phyloP scores from a whole-genome alignment of 139 green algal species.

The Nannochloris sp. region DNA sequence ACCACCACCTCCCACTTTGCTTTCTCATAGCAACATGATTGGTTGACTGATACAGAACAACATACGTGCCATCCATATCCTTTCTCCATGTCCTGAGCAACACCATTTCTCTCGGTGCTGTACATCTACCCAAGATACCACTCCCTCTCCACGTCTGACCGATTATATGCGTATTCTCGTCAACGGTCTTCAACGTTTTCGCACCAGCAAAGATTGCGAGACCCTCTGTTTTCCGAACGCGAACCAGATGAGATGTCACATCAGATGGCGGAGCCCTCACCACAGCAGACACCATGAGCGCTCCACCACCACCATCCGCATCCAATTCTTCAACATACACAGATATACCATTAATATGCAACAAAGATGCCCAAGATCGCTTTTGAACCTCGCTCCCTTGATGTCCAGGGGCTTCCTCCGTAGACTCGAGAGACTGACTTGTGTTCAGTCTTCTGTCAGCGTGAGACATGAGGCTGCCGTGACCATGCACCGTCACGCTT shows the following conservation, averaged over 20 bases:
- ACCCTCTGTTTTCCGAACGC: slow-evolving; percentile 17
- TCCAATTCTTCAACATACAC: slow-evolving; percentile 29
- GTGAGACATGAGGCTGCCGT: neutral
- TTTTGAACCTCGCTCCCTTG: neutral
- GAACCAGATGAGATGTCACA: slow-evolving; percentile 20
- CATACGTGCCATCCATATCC: slow-evolving; percentile 42
- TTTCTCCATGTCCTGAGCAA: slow-evolving; percentile 38
- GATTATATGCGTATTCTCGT: slow-evolving; percentile 24
- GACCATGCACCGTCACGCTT: neutral
- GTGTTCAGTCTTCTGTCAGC: too few species aligned
- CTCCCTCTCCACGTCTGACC: slow-evolving; percentile 9
- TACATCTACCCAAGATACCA: neutral
- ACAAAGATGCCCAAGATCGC: slow-evolving; percentile 4
- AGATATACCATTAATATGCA: slow-evolving; percentile 31
- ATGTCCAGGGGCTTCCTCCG: too few species aligned
- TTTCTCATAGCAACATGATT: slow-evolving; percentile 5
- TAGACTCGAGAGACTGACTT: too few species aligned
- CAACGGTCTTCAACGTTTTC: slow-evolving; percentile 10
- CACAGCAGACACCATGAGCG: slow-evolving; percentile 38
- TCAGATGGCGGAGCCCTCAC: slow-evolving; percentile 27
- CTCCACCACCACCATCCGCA: slow-evolving; percentile 27
- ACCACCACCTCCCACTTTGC: slow-evolving; percentile 1
- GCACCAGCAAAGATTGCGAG: slow-evolving; percentile 21
- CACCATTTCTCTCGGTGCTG: slow-evolving; percentile 26
- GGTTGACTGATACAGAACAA: slow-evolving; percentile 37